Evolutionary conservation across 1,139 yeast genomes (phyloP), one percentile per base, ranked within the genome.

Genomic region (Blastobotrys serpentis): DNA sequence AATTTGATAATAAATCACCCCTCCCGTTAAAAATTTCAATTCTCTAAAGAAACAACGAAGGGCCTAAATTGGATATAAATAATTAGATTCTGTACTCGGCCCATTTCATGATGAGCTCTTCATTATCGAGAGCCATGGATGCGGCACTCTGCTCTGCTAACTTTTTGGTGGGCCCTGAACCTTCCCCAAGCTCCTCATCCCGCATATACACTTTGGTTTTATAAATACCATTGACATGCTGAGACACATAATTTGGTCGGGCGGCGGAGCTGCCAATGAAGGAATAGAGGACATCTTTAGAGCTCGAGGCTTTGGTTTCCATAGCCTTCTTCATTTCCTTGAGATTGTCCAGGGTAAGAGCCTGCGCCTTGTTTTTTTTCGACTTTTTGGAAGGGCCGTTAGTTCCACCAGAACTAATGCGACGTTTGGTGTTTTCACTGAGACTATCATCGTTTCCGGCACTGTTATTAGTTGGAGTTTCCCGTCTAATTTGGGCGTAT

Each of bases 261-360:
- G 76, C 69, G 3, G 78, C 75, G 0, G 94, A 92, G 40, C 82
- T 77, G 0, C 97, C 97, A 44, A 92, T 81, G 44, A 86, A 69
- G 1, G 92, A 81, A 61, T 92, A 90, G 14, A 92, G 70, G 52
- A 82, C 82, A 16, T 82, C 78, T 59, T 90, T 90, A 6, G 58
- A 56, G 7, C 52, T 48, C 11, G 41, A 18, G 6, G 19, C 23
- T 13, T 18, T 18, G 25, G 19, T 7, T 19, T 36, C 25, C 25
- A 36, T 19, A 11, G 10, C 19, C 5, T 13, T 23, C 19, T 19
- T 17, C 25, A 36, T 17, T 8, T 11, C 25, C 19, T 19, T 18
- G 11, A 36, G 14, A 19, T 36, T 36, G 18, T 36, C 40, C 25
- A 19, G 13, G 13, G 40, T 36, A 4, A 29, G 32, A 10, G 25